phyloP scores from a whole-genome alignment of 139 green algal genomes.

The Coccomyxa sp. region DNA sequence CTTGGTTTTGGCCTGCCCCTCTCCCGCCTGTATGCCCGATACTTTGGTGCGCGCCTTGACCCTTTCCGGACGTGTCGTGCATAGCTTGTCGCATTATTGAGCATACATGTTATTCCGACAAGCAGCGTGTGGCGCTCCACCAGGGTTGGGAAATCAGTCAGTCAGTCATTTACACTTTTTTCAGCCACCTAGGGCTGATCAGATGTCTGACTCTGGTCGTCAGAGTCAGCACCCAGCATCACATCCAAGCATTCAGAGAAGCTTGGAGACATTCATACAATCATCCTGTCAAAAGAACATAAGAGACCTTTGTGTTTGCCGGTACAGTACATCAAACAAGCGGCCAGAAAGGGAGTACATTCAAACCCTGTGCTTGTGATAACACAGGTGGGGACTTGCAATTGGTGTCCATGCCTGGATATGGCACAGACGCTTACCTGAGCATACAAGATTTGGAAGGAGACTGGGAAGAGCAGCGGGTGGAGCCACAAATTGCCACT shows the following conservation, averaged over 20 bases:
- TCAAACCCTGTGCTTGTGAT: neutral
- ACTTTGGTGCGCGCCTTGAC: conserved; percentile 58
- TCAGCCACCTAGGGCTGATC: neutral
- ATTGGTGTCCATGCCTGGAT: conserved; percentile 68
- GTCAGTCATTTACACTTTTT: neutral
- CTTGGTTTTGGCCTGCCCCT: conserved; percentile 88
- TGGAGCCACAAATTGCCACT: neutral
- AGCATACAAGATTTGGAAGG: conserved; percentile 53
- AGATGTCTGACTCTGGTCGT: neutral
- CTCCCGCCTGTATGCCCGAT: conserved; percentile 78
- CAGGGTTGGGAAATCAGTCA: neutral
- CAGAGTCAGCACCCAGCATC: too few species aligned
- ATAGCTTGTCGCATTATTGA: too few species aligned
- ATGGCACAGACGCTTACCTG: conserved; percentile 76
- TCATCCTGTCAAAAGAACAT: too few species aligned
- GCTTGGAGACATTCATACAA: too few species aligned
- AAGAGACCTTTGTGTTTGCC: too few species aligned
- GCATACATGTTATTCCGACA: too few species aligned
- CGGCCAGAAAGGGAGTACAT: too few species aligned
- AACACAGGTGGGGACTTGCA: conserved; percentile 54
- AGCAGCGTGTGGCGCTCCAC: neutral
- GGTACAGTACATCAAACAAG: too few species aligned
- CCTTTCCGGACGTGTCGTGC: too few species aligned
- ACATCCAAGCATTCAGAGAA: too few species aligned
- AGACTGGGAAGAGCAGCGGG: conserved; percentile 21